These are phyloP conservation scores for Areca catechu DNA, from an alignment of 176 grass and related monocot genomes.

Conservation along the genomic window DNA sequence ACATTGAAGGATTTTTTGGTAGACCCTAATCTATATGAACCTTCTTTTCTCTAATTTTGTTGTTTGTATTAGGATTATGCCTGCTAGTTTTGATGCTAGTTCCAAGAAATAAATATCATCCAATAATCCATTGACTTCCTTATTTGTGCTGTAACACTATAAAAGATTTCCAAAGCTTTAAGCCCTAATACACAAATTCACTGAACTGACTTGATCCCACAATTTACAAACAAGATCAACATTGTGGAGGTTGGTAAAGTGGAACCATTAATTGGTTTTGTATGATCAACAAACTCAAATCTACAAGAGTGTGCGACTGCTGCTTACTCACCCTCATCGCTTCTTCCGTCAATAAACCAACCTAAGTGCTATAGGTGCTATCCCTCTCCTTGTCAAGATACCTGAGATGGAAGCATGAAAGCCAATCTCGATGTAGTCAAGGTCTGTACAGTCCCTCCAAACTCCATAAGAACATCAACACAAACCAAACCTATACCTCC, in stretches of 20 bases:
- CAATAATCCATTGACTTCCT: too few species aligned
- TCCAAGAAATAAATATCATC: too few species aligned
- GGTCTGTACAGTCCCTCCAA: background rate
- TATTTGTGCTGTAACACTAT: too few species aligned
- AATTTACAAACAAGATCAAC: constrained; percentile 11
- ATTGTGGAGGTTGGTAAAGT: constrained; percentile 14
- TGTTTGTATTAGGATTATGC: too few species aligned
- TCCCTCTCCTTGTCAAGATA: constrained; percentile 2
- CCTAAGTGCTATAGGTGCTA: background rate
- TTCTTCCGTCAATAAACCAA: background rate
- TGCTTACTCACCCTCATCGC: constrained; percentile 5
- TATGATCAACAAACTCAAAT: constrained; percentile 2
- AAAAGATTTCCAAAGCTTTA: too few species aligned
- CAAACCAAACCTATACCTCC: constrained; percentile 3
- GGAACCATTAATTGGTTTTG: background rate
- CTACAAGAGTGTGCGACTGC: background rate
- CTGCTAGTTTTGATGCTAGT: too few species aligned
- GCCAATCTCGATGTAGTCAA: constrained; percentile 1
- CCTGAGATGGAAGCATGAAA: background rate
- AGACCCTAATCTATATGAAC: too few species aligned
- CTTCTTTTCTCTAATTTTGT: too few species aligned
- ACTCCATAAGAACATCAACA: background rate
- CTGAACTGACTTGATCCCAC: background rate
- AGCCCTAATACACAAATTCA: background rate
- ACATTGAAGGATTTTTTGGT: too few species aligned